phyloP scores from a whole-genome alignment of 768 basidiomycete genomes.

The Psilocybe sp. region DNA sequence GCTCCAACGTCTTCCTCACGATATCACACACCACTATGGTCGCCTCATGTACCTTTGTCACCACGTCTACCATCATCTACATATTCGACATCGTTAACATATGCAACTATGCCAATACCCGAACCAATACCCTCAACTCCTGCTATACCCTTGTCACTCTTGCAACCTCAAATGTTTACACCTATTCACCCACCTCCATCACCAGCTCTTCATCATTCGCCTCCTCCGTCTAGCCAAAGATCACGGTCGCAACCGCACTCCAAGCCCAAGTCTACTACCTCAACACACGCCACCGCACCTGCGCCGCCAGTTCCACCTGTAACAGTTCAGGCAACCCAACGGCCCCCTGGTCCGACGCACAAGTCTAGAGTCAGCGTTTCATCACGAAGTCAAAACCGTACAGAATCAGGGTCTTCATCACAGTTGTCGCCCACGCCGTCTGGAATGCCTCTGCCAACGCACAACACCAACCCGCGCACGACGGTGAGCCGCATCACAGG shows the following conservation, averaged over 20 bases:
- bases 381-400: too few species aligned
- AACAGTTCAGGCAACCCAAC: too few species aligned
- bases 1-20: too few species aligned
- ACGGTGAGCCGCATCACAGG: too few species aligned
- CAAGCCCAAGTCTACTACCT: slow-evolving; percentile 6
- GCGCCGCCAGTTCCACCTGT: slow-evolving; percentile 12
- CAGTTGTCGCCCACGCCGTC: too few species aligned
- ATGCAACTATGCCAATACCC: neutral
- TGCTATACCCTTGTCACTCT: neutral
- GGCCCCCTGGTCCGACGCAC: too few species aligned
- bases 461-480: too few species aligned
- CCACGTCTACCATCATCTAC: slow-evolving; percentile 2
- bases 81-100: neutral
- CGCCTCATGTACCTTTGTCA: slow-evolving; percentile 2
- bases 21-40: neutral
- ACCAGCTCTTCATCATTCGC: neutral
- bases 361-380: too few species aligned
- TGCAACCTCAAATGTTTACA: neutral
- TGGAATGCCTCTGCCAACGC: too few species aligned
- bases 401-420: too few species aligned
- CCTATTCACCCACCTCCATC: neutral
- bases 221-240: neutral
- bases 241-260: neutral
- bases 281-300: neutral
- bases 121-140: neutral